Conservation (phyloP, 495 filamentous ascomycete genomes). For the Talaromyces stipitatus region DNA sequence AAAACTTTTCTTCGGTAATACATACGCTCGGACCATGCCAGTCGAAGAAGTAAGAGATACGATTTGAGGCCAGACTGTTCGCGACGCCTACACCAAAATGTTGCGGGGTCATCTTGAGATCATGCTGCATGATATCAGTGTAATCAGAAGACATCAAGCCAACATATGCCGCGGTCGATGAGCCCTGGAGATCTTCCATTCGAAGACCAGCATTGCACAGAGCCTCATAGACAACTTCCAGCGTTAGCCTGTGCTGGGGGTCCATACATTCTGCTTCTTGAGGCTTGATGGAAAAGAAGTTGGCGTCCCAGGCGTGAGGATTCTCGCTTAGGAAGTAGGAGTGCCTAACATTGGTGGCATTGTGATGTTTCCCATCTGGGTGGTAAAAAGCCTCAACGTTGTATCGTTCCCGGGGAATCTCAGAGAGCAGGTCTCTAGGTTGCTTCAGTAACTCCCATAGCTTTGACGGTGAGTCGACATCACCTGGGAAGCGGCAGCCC, state of each 20-base stretch:
- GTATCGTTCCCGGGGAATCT: slow-evolving; percentile 26
- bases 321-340: slow-evolving; percentile 42
- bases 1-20: not conserved
- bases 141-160: slow-evolving; percentile 47
- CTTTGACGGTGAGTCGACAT: slow-evolving; percentile 15
- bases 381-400: slow-evolving; percentile 40
- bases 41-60: slow-evolving; percentile 51
- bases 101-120: slow-evolving; percentile 31
- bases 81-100: slow-evolving; percentile 47
- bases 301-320: slow-evolving; percentile 34
- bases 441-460: slow-evolving; percentile 22
- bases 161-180: slow-evolving; percentile 43
- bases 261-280: slow-evolving; percentile 46
- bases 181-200: slow-evolving; percentile 34
- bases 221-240: slow-evolving; percentile 55
- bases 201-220: slow-evolving; percentile 45
- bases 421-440: slow-evolving; percentile 8
- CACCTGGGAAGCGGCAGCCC: slow-evolving; percentile 27
- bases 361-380: slow-evolving; percentile 23
- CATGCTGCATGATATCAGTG: slow-evolving; percentile 30
- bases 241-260: slow-evolving; percentile 42
- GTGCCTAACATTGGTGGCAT: slow-evolving; percentile 26
- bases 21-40: slow-evolving; percentile 36
- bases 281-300: slow-evolving; percentile 54
- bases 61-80: slow-evolving; percentile 39